A percentile compares a stretch with the other conserved stretches of the same genome.
phyloP scores from a whole-genome alignment of 2,329 filamentous ascomycete species.

The Trichoderma sp. region DNA sequence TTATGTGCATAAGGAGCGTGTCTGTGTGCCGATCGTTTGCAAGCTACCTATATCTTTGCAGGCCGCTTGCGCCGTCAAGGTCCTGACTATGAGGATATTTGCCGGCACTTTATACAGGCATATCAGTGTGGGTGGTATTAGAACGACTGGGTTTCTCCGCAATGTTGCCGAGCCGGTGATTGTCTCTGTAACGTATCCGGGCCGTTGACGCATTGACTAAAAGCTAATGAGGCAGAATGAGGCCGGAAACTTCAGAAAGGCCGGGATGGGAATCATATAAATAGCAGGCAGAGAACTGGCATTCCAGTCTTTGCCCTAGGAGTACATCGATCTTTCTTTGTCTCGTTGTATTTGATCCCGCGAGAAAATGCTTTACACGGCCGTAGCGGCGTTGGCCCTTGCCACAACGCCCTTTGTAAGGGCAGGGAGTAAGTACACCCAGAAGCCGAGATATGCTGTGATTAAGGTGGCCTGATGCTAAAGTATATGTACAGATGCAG shows the following conservation, averaged over 20 bases:
- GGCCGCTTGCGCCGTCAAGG: background rate
- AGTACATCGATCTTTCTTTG: background rate
- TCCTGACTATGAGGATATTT: background rate
- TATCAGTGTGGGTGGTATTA: constrained; percentile 6
- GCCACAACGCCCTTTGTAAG: constrained; percentile 5
- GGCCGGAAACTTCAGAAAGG: background rate
- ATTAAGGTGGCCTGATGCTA: background rate
- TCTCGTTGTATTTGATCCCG: background rate
- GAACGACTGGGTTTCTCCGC: constrained; percentile 13
- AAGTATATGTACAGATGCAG: background rate
- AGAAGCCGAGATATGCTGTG: background rate
- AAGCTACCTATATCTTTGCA: too few relatives aligned
- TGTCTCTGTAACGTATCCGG: constrained; percentile 16
- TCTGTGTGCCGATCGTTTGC: too few relatives aligned
- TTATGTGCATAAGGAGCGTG: too few relatives aligned
- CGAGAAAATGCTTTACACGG: constrained; percentile 1
- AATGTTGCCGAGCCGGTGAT: constrained; percentile 22
- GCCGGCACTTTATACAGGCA: background rate
- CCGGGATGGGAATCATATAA: background rate
- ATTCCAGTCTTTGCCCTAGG: background rate
- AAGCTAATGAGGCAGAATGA: background rate
- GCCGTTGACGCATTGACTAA: background rate
- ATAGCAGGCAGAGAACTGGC: background rate
- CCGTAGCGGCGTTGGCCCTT: constrained; percentile 17
- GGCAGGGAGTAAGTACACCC: constrained; percentile 15